phyloP scores from a whole-genome alignment of 2,329 filamentous ascomycete species.

The Trematosphaeria pertusa region DNA sequence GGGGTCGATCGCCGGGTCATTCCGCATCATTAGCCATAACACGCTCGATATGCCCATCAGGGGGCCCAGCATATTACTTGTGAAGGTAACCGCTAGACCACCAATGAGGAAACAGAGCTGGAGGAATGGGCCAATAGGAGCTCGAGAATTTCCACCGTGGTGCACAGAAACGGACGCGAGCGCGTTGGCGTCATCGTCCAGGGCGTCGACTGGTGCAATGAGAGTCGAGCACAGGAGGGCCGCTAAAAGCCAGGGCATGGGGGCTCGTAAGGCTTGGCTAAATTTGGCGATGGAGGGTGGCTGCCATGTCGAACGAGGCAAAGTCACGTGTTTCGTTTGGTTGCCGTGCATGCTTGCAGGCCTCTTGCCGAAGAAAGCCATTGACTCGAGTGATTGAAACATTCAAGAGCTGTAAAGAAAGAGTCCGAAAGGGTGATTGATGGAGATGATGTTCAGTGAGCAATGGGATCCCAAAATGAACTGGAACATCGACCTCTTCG shows the following conservation, averaged over 20 bases:
- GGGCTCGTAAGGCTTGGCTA: neutral
- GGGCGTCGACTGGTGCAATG: neutral
- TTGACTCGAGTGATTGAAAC: too few species aligned
- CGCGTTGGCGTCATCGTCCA: neutral
- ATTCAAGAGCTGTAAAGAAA: too few species aligned
- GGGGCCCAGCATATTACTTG: constrained; percentile 15
- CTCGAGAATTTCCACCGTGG: too few species aligned
- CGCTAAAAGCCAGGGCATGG: neutral
- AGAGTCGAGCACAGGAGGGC: neutral
- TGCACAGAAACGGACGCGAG: neutral
- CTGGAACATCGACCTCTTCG: too few species aligned
- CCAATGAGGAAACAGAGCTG: constrained; percentile 7
- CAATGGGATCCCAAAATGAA: too few species aligned
- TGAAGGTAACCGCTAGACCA: neutral
- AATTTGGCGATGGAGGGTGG: too few species aligned
- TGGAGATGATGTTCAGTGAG: too few species aligned
- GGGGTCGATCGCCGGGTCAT: constrained; percentile 20
- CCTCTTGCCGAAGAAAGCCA: too few species aligned
- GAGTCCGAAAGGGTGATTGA: too few species aligned
- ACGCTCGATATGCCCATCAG: constrained; percentile 26
- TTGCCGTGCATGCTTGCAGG: too few species aligned
- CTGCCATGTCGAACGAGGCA: too few species aligned
- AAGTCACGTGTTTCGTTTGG: too few species aligned
- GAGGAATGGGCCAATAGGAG: constrained; percentile 1
- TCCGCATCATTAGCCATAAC: constrained; percentile 27